Evolutionary conservation across 164 flowering plant genomes (phyloP).

Genomic region (Aristolochia contorta): DNA sequence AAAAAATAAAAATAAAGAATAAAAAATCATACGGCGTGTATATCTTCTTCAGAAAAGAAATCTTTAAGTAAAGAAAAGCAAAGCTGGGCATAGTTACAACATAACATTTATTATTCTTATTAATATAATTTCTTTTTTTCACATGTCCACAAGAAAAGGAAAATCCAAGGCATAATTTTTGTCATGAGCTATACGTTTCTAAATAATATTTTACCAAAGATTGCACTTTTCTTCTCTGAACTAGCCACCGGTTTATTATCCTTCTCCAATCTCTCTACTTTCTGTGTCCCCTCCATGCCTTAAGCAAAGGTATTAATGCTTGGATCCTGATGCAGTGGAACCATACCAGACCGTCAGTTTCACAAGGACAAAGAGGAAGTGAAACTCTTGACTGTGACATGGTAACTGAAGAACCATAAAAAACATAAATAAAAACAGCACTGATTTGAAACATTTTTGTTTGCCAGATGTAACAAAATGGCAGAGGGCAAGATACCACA

Average conservation of each 20-base stretch:
- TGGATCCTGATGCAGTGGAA: too few relatives aligned
- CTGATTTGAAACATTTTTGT: too few relatives aligned
- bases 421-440: too few relatives aligned
- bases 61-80: background rate
- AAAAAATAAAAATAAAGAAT: background rate
- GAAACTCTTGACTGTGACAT: too few relatives aligned
- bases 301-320: too few relatives aligned
- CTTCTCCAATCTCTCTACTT: constrained; percentile 16
- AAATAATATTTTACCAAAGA: constrained; percentile 33
- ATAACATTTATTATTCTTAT: background rate
- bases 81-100: background rate
- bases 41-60: background rate
- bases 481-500: too few relatives aligned
- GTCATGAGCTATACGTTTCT: background rate
- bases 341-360: too few relatives aligned
- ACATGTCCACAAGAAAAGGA: background rate
- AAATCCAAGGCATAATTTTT: background rate
- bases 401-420: too few relatives aligned
- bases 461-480: too few relatives aligned
- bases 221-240: constrained; percentile 28
- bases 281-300: too few relatives aligned
- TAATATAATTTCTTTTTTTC: background rate
- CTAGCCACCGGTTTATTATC: constrained; percentile 24
- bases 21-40: background rate
- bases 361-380: too few relatives aligned